Conservation (phyloP, 78 protist species). For the Salpingoeca rosetta region DNA sequence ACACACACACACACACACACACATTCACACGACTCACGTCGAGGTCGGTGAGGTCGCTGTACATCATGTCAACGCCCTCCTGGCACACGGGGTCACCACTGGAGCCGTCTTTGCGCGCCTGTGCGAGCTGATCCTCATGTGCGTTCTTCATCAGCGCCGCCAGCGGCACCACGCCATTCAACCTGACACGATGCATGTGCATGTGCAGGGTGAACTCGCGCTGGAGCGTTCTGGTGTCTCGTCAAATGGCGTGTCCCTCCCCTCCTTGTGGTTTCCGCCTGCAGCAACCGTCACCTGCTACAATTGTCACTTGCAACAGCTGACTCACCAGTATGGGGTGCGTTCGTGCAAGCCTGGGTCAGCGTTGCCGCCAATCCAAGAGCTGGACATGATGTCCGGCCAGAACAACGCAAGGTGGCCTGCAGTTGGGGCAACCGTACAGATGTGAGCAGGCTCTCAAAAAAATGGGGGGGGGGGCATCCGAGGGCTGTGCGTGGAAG, state of each 20-base stretch:
- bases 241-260: no score
- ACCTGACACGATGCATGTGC: no score
- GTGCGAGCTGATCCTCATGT: neutral
- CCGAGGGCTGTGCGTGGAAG: no score
- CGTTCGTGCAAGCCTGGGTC: conserved; percentile 36
- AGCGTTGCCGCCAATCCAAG: conserved; percentile 37
- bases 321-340: conserved; percentile 40
- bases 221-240: no score
- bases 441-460: no score
- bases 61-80: neutral
- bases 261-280: no score
- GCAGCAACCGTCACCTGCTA: no score
- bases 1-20: neutral
- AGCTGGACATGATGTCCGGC: conserved; percentile 8
- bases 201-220: no score
- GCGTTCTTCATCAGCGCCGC: conserved; percentile 10
- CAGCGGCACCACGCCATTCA: conserved; percentile 32
- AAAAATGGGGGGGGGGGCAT: no score
- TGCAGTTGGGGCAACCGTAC: no score
- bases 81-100: neutral
- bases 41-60: neutral
- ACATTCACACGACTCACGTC: neutral
- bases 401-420: conserved; percentile 32
- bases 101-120: neutral
- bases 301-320: no score